A percentile compares a stretch with the other conserved stretches of the same genome.
phyloP scores from a whole-genome alignment of 2,329 filamentous ascomycete genomes.

The Pseudopithomyces maydicus region DNA sequence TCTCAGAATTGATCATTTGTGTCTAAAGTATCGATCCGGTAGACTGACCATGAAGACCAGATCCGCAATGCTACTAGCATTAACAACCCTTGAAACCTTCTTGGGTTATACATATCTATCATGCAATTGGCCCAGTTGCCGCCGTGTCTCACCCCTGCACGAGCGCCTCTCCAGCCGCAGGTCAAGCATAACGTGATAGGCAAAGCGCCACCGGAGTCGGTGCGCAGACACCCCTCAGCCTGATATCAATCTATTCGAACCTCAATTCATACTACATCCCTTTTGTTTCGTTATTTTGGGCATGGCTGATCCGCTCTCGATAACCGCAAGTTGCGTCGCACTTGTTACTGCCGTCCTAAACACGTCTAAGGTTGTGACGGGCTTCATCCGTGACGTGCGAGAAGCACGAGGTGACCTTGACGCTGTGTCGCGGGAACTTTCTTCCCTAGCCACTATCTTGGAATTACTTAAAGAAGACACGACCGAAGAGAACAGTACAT shows the following conservation, averaged over 20 bases:
- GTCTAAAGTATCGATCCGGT: too few species aligned
- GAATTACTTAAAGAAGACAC: conserved; percentile 10
- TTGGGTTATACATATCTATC: too few species aligned
- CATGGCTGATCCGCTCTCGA: conserved; percentile 11
- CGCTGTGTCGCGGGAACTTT: conserved; percentile 12
- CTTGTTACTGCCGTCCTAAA: conserved; percentile 5
- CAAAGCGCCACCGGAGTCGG: neutral
- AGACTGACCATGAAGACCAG: too few species aligned
- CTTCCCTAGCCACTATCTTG: conserved; percentile 12
- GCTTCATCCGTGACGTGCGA: conserved; percentile 15
- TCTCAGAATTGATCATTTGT: neutral
- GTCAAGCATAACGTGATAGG: neutral
- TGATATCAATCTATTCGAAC: neutral
- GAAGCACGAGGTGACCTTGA: conserved; percentile 17
- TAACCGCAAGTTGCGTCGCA: conserved; percentile 7
- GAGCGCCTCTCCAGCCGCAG: neutral
- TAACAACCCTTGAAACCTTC: too few species aligned
- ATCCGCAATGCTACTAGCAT: too few species aligned
- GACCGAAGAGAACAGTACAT: neutral
- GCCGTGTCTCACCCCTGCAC: neutral
- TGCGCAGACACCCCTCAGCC: neutral
- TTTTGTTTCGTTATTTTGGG: neutral
- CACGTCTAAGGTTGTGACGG: neutral
- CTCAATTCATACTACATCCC: neutral
- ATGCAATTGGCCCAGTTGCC: neutral